Evolutionary conservation across 2,329 filamentous ascomycete genomes (phyloP), one percentile per base, ranked within the genome.

Genomic region (Rhynchosporium graminicola): DNA sequence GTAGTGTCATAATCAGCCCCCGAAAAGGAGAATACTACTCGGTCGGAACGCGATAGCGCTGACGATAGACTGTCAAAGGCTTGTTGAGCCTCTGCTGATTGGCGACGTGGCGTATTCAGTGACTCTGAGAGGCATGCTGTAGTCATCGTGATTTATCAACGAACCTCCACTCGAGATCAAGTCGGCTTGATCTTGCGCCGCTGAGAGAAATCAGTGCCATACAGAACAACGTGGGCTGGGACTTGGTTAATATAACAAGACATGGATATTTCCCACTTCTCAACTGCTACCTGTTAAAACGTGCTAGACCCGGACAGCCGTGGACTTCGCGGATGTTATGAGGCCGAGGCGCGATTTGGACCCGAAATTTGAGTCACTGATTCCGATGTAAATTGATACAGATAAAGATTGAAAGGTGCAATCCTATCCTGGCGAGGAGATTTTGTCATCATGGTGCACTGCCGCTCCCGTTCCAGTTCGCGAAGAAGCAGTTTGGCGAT

Each of bases 81-180:
- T 50, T 38, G 28, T 61, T 61, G 52, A 62, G 60, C 60, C 60
- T 62, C 60, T 28, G 26, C 10, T 43, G 29, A 62, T 62, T 58
- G 52, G 59, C 46, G 52, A 57, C 31, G 45, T 61, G 42, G 59
- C 42, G 52, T 36, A 50, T 36, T 9, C 10, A 38, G 20, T 40
- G 48, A 13, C 52, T 52, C 13, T 28, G 7, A 8, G 36, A 28
- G 51, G 36, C 36, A 54, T 54, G 51, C 50, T 54, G 50, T 20
- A 40, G 13, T 28, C 10, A 40, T 54, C 2, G 36, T 26, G 57
- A 59, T 59, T 59, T 40, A 48, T 59, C 45, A 59, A 28, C 57
- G 33, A 51, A 13, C 12, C 20, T 38, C 38, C 28, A 13, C n/a
- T 59, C n/a, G 26, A 12, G 13, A 48, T 43, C 2, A 15, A 42